Conservation (phyloP, 345 rosid species). For the Trapa bicornis region DNA sequence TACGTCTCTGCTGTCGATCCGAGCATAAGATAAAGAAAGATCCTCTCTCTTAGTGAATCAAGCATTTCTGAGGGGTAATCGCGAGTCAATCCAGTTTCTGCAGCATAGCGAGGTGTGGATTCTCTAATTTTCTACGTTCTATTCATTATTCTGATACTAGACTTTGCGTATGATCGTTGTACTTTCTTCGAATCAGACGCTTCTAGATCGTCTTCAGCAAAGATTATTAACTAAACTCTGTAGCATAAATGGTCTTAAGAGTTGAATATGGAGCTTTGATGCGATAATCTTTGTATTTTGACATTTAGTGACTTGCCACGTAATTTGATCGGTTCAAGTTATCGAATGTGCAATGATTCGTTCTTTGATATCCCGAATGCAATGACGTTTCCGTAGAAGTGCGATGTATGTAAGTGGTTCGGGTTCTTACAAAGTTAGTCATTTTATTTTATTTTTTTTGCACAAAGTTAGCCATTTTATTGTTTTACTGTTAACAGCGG, state of each 20-base stretch:
- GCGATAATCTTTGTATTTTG: not conserved
- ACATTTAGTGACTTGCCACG: not conserved
- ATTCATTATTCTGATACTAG: not conserved
- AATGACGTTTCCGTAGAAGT: not conserved
- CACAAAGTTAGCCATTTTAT: not conserved
- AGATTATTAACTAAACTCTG: not conserved
- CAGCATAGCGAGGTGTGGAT: not conserved
- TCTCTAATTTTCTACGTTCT: not conserved
- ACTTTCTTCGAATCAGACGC: not conserved
- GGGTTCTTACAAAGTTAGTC: not conserved
- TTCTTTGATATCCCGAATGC: not conserved
- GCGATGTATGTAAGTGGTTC: not conserved
- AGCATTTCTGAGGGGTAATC: not conserved
- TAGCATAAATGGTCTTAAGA: not conserved
- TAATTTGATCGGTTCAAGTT: not conserved
- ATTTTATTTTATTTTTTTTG: not conserved
- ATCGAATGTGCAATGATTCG: not conserved
- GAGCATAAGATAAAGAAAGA: not conserved
- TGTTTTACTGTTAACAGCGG: not conserved
- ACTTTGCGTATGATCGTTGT: not conserved
- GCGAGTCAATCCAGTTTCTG: not conserved
- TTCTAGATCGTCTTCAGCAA: not conserved
- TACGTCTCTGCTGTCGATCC: conserved; percentile 8
- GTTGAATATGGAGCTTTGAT: conserved; percentile 5
- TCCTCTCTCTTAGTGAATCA: conserved; percentile 1